These are phyloP conservation scores for Amphicarpaea edgeworthii DNA, from an alignment of 306 rosid species.

Conservation along the genomic window DNA sequence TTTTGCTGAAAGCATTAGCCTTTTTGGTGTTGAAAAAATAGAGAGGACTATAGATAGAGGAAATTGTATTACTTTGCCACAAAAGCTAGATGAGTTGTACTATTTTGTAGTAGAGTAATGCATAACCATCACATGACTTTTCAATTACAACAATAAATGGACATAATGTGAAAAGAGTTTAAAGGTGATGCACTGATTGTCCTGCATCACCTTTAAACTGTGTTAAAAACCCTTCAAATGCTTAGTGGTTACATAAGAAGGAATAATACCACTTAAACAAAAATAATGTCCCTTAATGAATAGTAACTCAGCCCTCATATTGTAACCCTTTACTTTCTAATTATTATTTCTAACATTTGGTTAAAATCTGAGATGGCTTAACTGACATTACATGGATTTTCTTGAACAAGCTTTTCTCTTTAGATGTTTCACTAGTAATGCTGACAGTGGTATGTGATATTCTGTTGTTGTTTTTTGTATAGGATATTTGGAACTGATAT, in stretches of 20 bases:
- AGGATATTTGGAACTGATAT: slow-evolving; percentile 89
- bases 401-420: slow-evolving; percentile 12
- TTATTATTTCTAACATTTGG: not conserved
- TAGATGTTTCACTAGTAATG: not conserved
- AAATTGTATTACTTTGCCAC: not conserved
- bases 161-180: too few relatives aligned
- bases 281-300: not conserved
- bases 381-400: not conserved
- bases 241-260: not conserved
- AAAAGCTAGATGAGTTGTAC: not conserved
- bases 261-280: not conserved
- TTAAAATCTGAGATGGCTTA: slow-evolving; percentile 17
- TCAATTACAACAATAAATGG: not conserved
- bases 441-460: slow-evolving; percentile 11
- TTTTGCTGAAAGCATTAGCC: slow-evolving; percentile 16
- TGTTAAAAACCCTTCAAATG: not conserved
- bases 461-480: not conserved
- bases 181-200: too few relatives aligned
- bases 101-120: not conserved
- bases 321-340: not conserved
- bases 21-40: not conserved
- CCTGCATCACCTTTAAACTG: too few relatives aligned
- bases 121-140: not conserved
- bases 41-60: not conserved
- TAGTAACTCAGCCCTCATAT: not conserved